Evolutionary conservation across 805 yeast genomes (phyloP), one percentile per base, ranked within the genome.

Genomic region (Candida coquimbonensis): DNA sequence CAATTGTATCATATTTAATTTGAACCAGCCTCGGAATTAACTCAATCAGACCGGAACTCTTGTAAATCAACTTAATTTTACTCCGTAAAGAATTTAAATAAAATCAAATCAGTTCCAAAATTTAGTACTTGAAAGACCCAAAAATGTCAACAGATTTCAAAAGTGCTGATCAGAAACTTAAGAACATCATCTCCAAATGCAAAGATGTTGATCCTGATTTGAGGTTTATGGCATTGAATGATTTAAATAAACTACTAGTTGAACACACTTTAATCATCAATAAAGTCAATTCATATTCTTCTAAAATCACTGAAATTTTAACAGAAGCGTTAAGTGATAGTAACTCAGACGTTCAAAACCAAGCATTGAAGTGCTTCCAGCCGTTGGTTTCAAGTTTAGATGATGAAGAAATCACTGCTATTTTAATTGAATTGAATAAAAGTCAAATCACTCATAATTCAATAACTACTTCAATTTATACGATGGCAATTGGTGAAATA

Each of bases 171-270:
- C 48, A 52, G 49, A 54, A 54, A 47, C 40, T 59, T 39, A 45
- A 48, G 21, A 57, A 56, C n/a, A 52, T 57, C 40, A 41, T 66
- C 46, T 74, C 72, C 36, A 70, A 72, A 52, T 76, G 81, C 13
- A 68, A 68, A 37, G 86, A 81, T 52, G 81, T 81, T 3, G 96
- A 87, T 55, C 84, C 93, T 4, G 96, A 87, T 59, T 67, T 84
- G 53, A 69, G 96, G 60, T 87, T 80, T 65, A 87, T 87, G 96
- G 95, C 90, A 2, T 67, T 87, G 45, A 83, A 77, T 53, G 96
- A 87, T 57, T 70, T 86, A 54, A 77, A 74, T 53, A 75, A 75
- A 56, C 56, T 65, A 40, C 55, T 75, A 21, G 55, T 47, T 42
- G 64, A 54, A 48, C 62, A 51, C 49, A 50, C 47, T 46, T 40